Conservation (phyloP, 306 rosid species). For the Lathyrus aphaca region DNA sequence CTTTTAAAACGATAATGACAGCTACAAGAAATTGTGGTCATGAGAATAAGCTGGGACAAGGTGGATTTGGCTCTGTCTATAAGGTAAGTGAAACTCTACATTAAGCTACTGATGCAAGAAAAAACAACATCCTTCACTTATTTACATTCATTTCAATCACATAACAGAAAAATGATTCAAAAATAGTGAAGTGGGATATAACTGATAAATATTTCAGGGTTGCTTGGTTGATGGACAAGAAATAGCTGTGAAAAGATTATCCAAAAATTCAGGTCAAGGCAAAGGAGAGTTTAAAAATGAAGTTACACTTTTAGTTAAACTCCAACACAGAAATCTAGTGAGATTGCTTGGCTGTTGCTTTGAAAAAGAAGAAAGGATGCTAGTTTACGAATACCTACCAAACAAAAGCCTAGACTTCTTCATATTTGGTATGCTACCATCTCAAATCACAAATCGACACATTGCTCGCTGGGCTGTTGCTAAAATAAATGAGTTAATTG, state of each 20-base stretch:
- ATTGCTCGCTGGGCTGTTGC: too few relatives aligned
- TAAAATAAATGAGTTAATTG: too few relatives aligned
- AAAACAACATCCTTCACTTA: too few relatives aligned
- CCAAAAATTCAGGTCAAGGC: conserved; percentile 41
- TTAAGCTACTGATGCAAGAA: neutral
- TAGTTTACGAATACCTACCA: conserved; percentile 49
- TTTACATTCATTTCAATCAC: too few relatives aligned
- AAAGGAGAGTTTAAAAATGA: conserved; percentile 44
- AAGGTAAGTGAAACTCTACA: conserved; percentile 44
- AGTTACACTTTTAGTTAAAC: conserved; percentile 36
- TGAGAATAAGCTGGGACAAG: conserved; percentile 58
- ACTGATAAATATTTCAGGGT: conserved; percentile 46
- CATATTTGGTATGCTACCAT: conserved; percentile 43
- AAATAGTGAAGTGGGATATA: neutral
- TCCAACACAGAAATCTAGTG: conserved; percentile 48
- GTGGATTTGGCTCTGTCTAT: conserved; percentile 65
- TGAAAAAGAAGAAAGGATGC: conserved; percentile 47
- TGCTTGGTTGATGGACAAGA: conserved; percentile 42
- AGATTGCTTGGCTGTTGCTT: conserved; percentile 42
- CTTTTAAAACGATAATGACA: conserved; percentile 28
- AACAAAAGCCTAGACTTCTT: conserved; percentile 58
- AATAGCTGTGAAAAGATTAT: conserved; percentile 55
- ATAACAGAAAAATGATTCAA: too few relatives aligned
- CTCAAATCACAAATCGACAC: neutral
- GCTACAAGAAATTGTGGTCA: conserved; percentile 47